Evolutionary conservation across 768 basidiomycete genomes (phyloP), one percentile per base, ranked within the genome.

Genomic region (Tephrocybe rancida): DNA sequence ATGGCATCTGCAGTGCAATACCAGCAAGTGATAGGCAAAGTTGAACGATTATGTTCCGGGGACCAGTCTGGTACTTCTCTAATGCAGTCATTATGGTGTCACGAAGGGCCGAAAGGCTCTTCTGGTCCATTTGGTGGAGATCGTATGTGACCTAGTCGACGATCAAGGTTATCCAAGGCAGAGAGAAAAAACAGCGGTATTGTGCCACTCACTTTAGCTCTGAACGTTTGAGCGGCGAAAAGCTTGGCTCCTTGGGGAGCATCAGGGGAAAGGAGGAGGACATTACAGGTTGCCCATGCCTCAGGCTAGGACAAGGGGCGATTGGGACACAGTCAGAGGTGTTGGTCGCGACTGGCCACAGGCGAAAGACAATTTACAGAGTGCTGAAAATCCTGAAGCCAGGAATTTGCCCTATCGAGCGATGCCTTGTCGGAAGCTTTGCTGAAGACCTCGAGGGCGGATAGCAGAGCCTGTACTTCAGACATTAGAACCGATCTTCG

Each of bases 371-470:
- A 79, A 90, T 85, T 89, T 87, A 98, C 96, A 79, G 93, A 95
- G 80, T 98, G 95, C 78, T 99, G 96, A 70, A 98, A 99, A 72
- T 95, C 94, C 76, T 95, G 90, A 58, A 99, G 87, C 95, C 95
- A 98, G 61, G 85, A 74, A 75, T 97, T 98, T 61, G 95, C 96
- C 61, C 81, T 82, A 61, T 92, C 90, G 59, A 97, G 80, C 16
- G 92, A 86, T 14, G 72, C 71, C 63, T 90, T 88, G 78, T 96
- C 91, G 27, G 96, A 90, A 48, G 87, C 86, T 55, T 85, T 81
- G 60, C 80, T 77, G 70, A 94, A 94, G 42, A 93, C 88, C 46
- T 86, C 84, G 61, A 94, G 77, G 21, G 88, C 92, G 60, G 88
- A 82, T 63, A 92, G 70, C 5, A 94, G 72, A 58, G 81, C 82